Evolutionary conservation across 2,329 filamentous ascomycete genomes (phyloP), one percentile per base, ranked within the genome.

Genomic region (Neocucurbitaria cava): DNA sequence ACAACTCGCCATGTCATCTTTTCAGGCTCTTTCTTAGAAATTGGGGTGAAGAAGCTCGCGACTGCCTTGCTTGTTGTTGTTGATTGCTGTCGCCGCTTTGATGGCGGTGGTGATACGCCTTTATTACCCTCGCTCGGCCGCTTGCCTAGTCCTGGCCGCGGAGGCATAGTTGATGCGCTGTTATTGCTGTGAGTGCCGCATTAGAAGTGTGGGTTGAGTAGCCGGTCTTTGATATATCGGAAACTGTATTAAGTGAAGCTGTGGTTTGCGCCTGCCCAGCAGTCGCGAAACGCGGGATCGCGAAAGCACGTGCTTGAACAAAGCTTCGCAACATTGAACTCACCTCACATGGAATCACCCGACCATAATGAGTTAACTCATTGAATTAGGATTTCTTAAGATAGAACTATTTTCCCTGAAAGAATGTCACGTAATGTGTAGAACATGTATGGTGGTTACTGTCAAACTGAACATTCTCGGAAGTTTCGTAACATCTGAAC

Each of bases 21-120:
- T 45, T 93, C 88, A 13, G 91, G 90, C 28, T 89, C 87, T 73
- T 96, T 97, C 73, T 96, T 86, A 0, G 92, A 97, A 0, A 84
- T 73, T 0, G 93, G 93, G 0, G 88, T 96, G 77, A 98, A 98
- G 80, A 98, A 98, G 49, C 85, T 91, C 18, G 90, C 85, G 1
- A 96, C 86, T 1, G 89, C 86, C 55, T 77, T 86, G 72, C 83
- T 84, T 30, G 81, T 86, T 4, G 82, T 82, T 5, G 80, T 81
- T 3, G 83, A 80, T 49, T 81, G 78, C 46, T 83, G 77, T 65
- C 82, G 84, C 35, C 84, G 78, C 70, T 84, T 87, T 13, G 81
- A 64, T 20, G 83, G 79, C 45, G 85, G 85, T 40, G 85, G 85
- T 49, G 85, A 87, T 40, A 87, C 79, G 46, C 78, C 73, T 49